Evolutionary conservation across 1,284 basidiomycete species (phyloP), one percentile per base, ranked within the genome.

Genomic region (Boletellus deceptivus): DNA sequence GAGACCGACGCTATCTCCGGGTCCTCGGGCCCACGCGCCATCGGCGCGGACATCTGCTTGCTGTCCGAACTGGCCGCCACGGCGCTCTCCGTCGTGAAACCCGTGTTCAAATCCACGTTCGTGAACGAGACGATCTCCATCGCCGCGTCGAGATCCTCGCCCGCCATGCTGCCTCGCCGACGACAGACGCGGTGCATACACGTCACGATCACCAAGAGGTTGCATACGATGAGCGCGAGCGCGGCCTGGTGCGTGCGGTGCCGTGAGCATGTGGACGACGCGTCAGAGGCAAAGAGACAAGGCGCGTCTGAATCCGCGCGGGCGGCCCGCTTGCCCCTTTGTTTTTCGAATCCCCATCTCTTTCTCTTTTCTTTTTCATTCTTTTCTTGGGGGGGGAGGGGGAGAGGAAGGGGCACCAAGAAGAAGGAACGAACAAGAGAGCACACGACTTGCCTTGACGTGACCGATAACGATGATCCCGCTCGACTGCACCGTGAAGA

Each of bases 161-260:
- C 27, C 0, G 10, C 25, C 18, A 29, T 35, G 17, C 49, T 48
- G 11, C 29, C 29, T 8, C 29, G 29, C 29, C 54, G 52, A 4
- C 14, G 31, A 42, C 24, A 59, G 4, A 59, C 11, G 18, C 55
- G 60, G 42, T 64, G 55, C 7, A 54, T 8, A 6, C 55, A 64
- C 3, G 62, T 48, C 16, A 67, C 55, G 36, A 68, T 55, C 38
- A 70, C 64, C 46, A 70, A 55, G 4, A 68, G 48, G 25, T 67
- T 67, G 54, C 62, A 68, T 2, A 68, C 54, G 42, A 65, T 47
- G 20, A 65, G 45, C 9, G 62, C 45, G 14, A 56, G 33, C 7
- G 64, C 62, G 6, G 50, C 31, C 49, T 47, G 27, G 25, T 44
- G n/a, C 11, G 10, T 11, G 16, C 7, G n/a, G 5, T 9, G 25